Conservation (phyloP, 306 rosid genomes). For the Cyclanthera cordifolia region DNA sequence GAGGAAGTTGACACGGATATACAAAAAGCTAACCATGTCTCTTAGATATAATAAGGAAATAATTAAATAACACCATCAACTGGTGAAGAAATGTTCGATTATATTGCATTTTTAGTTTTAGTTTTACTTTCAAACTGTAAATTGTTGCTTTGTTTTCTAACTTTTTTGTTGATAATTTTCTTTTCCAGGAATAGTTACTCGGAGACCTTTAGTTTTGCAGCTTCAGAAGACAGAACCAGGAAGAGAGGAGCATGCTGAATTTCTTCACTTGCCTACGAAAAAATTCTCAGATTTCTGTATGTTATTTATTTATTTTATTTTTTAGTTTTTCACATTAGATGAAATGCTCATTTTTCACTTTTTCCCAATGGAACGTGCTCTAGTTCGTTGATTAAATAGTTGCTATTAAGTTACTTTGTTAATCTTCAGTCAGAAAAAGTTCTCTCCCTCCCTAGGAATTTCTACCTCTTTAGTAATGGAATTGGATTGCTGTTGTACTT, state of each 20-base stretch:
- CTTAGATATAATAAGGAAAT: background rate
- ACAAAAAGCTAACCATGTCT: background rate
- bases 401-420: background rate
- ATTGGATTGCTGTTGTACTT: background rate
- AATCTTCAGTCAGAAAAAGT: background rate
- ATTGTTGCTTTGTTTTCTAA: constrained; percentile 5
- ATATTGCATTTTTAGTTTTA: background rate
- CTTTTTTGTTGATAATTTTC: constrained; percentile 14
- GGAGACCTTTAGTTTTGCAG: constrained; percentile 89
- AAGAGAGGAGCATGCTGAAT: constrained; percentile 57
- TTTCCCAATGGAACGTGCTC: background rate
- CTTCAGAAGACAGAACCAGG: constrained; percentile 49
- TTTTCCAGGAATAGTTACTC: constrained; percentile 74
- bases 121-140: background rate
- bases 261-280: constrained; percentile 60
- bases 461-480: background rate
- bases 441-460: background rate
- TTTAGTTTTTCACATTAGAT: background rate
- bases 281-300: constrained; percentile 57
- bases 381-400: background rate
- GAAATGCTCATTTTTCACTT: background rate
- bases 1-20: too few relatives aligned
- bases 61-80: background rate
- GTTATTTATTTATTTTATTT: constrained; percentile 17
- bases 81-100: background rate